Evolutionary conservation across 129 eudicot genomes (phyloP).

Genomic region (Solidago caesia): DNA sequence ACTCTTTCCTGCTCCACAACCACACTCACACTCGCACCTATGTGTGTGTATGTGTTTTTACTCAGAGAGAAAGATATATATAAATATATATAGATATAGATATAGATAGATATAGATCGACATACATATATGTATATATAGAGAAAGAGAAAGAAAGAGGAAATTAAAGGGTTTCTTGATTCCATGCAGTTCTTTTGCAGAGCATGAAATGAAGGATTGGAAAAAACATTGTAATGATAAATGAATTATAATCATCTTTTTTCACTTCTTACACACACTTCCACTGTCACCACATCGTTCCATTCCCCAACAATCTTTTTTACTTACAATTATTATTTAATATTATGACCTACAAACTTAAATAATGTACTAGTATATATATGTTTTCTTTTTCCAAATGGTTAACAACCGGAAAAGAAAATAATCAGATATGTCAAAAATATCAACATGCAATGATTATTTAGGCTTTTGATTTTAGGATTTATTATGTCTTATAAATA

Average conservation of each 20-base stretch:
- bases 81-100: background rate
- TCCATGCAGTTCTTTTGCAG: constrained; percentile 51
- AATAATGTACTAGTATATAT: no score
- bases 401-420: no score
- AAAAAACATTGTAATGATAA: constrained; percentile 73
- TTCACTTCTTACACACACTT: constrained; percentile 53
- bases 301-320: no score
- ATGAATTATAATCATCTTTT: constrained; percentile 79
- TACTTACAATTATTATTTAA: no score
- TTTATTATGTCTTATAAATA: no score
- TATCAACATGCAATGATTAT: no score
- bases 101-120: no score
- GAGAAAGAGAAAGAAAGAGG: background rate
- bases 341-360: no score
- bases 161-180: constrained; percentile 28
- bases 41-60: constrained; percentile 17
- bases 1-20: constrained; percentile 34
- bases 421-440: no score
- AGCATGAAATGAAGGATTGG: constrained; percentile 42
- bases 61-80: background rate
- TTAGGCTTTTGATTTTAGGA: no score
- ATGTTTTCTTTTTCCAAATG: no score
- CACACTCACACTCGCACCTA: constrained; percentile 19
- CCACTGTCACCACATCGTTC: constrained; percentile 43
- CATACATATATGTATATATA: no score